These are phyloP conservation scores for Stramenopiles sp. DNA, from an alignment of 352 stramenopile species.

Conservation along the genomic window DNA sequence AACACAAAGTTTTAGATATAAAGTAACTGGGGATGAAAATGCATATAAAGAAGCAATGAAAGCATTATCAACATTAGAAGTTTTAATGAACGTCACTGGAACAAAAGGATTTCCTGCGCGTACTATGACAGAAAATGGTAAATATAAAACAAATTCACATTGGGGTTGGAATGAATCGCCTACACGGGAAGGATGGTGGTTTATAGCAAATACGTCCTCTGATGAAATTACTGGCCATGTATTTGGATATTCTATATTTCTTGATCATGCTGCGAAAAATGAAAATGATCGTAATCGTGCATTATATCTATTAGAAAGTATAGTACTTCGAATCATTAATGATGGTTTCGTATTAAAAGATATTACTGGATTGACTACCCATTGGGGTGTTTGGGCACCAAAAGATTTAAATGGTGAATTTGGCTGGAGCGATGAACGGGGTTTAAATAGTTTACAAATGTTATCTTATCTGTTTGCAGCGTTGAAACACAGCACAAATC, in stretches of 20 bases:
- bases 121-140: background rate
- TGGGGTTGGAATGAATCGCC: background rate
- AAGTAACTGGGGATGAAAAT: background rate
- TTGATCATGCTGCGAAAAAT: background rate
- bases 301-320: background rate
- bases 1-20: background rate
- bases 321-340: background rate
- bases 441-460: conserved; percentile 9
- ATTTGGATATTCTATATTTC: background rate
- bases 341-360: conserved; percentile 11
- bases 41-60: background rate
- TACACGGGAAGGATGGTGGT: conserved; percentile 5
- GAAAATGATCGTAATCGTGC: background rate
- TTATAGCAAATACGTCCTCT: conserved; percentile 9
- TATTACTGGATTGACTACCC: background rate
- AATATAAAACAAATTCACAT: background rate
- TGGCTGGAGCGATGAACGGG: conserved; percentile 2
- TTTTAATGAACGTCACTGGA: conserved; percentile 10
- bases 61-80: background rate
- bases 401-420: background rate
- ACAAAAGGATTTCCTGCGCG: conserved; percentile 9
- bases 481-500: background rate
- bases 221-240: conserved; percentile 12
- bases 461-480: background rate
- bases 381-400: conserved; percentile 9